Evolutionary conservation across 768 basidiomycete species (phyloP).

Genomic region (Naganishia randhawae): DNA sequence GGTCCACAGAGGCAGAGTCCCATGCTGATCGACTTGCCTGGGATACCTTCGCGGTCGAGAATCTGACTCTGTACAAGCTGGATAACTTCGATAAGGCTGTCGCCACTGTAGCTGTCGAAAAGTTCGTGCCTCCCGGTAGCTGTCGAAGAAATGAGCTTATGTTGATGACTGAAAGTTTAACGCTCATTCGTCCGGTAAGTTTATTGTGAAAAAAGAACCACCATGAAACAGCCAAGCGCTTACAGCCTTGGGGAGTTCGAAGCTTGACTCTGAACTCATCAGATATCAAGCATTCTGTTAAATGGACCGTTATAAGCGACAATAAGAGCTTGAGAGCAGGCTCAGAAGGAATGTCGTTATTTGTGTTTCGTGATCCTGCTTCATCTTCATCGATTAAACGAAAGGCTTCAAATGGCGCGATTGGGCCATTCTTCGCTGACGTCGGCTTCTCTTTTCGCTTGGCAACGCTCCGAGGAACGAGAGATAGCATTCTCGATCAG

Average conservation of each 20-base stretch:
- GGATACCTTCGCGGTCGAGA: neutral
- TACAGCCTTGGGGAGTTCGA: constrained; percentile 19
- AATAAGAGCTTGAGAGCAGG: neutral
- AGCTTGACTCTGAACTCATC: neutral
- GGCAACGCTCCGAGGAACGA: constrained; percentile 5
- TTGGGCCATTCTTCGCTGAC: neutral
- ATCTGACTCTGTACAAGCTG: neutral
- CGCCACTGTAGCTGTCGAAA: neutral
- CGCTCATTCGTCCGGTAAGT: neutral
- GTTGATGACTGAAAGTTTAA: neutral
- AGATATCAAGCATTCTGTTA: constrained; percentile 4
- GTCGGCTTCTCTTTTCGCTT: neutral
- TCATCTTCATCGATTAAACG: neutral
- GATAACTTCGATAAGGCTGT: neutral
- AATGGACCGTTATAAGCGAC: neutral
- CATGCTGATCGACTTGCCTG: neutral
- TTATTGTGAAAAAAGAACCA: neutral
- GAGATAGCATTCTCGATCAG: neutral
- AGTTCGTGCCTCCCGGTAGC: neutral
- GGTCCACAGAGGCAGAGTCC: neutral
- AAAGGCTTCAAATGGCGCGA: neutral
- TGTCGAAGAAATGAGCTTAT: neutral
- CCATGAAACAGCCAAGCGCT: neutral
- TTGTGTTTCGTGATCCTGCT: neutral
- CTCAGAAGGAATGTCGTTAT: neutral